Evolutionary conservation across 805 yeast genomes (phyloP).

Genomic region (Ogataea trehalophila): DNA sequence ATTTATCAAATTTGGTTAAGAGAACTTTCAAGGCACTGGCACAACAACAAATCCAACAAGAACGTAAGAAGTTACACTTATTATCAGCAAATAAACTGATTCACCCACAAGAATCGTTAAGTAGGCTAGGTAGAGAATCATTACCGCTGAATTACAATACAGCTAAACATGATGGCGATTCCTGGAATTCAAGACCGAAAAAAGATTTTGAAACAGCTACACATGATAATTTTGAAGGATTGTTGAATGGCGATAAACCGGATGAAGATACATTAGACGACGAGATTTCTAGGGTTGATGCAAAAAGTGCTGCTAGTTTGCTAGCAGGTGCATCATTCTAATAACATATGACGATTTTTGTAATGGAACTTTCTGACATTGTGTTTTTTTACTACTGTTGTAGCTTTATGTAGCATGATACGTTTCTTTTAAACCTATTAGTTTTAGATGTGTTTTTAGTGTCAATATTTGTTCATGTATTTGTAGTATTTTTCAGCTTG

Average conservation of each 20-base stretch:
- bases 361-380: not conserved
- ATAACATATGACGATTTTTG: not conserved
- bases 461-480: too few relatives aligned
- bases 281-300: conserved; percentile 52
- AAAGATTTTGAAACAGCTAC: conserved; percentile 16
- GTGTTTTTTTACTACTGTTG: not conserved
- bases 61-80: conserved; percentile 70
- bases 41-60: conserved; percentile 74
- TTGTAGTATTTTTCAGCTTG: too few relatives aligned
- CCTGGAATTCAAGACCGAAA: conserved; percentile 32
- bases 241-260: conserved; percentile 6
- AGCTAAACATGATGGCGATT: conserved; percentile 16
- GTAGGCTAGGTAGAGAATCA: conserved; percentile 74
- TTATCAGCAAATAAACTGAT: conserved; percentile 53
- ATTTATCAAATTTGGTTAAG: conserved; percentile 48
- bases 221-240: conserved; percentile 4
- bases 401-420: not conserved
- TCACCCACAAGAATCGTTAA: conserved; percentile 37
- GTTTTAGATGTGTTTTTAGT: not conserved
- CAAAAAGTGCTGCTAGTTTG: conserved; percentile 76
- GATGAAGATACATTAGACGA: conserved; percentile 15
- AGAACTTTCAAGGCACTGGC: conserved; percentile 54
- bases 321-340: conserved; percentile 73
- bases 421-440: not conserved
- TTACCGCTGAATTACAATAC: conserved; percentile 33